A percentile compares a stretch with the other conserved stretches of the same genome.
These are phyloP conservation scores for Physaria fendleri DNA, from an alignment of 345 rosid species.

Conservation along the genomic window DNA sequence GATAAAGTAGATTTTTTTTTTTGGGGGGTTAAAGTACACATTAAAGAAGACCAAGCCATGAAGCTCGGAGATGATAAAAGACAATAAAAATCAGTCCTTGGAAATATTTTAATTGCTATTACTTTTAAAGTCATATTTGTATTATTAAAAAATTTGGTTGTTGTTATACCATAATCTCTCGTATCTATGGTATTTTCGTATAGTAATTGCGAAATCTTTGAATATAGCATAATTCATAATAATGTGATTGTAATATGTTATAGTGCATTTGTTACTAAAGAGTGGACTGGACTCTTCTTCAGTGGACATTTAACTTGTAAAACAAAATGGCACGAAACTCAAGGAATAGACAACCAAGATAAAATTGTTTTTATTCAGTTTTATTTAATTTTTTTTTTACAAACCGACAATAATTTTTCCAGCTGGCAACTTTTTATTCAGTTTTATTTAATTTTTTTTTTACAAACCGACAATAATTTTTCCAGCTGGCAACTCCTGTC, in stretches of 20 bases:
- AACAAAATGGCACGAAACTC: slow-evolving; percentile 14
- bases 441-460: neutral
- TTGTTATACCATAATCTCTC: neutral
- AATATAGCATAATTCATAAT: neutral
- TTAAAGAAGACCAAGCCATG: slow-evolving; percentile 4
- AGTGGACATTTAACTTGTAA: slow-evolving; percentile 7
- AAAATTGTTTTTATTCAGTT: neutral
- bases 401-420: slow-evolving; percentile 15
- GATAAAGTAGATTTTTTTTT: neutral
- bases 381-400: neutral
- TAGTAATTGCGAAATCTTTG: neutral
- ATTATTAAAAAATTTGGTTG: neutral
- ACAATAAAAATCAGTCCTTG: neutral
- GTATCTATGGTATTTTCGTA: neutral
- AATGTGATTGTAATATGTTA: neutral
- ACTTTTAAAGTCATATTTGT: neutral
- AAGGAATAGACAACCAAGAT: slow-evolving; percentile 6
- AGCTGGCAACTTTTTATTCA: slow-evolving; percentile 23
- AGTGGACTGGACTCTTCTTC: neutral
- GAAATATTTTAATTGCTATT: neutral
- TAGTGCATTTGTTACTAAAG: neutral
- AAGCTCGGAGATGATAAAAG: neutral
- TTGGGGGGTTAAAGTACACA: neutral
- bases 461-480: slow-evolving; percentile 10
- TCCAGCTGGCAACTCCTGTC: slow-evolving; percentile 25